Conservation (phyloP, 2,329 filamentous ascomycete species). For the Aspergillus fumigatus region DNA sequence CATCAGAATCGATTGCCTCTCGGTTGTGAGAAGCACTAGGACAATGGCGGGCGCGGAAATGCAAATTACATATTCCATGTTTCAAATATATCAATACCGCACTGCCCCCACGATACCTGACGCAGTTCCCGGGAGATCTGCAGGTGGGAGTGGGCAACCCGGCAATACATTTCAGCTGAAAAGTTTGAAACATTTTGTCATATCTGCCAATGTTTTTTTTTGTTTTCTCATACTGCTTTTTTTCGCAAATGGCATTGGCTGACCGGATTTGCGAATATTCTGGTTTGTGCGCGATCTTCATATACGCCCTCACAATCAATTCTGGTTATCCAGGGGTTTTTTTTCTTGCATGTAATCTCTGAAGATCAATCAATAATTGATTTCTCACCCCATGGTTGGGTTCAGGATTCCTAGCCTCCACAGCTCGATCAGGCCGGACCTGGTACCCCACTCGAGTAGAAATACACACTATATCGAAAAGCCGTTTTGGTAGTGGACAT, state of each 20-base stretch:
- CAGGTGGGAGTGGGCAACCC: neutral
- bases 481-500: neutral
- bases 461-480: neutral
- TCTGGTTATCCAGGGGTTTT: too few relatives aligned
- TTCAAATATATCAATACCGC: neutral
- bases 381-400: neutral
- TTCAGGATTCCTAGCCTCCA: too few relatives aligned
- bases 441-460: neutral
- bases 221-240: neutral
- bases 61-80: too few relatives aligned
- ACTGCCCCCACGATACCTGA: neutral
- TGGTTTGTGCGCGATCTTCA: neutral
- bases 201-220: too few relatives aligned
- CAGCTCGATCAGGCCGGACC: too few relatives aligned
- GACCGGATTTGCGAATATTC: neutral
- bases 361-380: neutral
- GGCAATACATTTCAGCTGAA: neutral
- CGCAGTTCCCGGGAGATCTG: neutral
- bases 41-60: too few relatives aligned
- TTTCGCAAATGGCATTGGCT: neutral
- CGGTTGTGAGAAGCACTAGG: neutral
- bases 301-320: neutral
- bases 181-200: neutral
- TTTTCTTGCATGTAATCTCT: neutral
- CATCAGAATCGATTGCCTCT: neutral